These are phyloP conservation scores for Lithocarpus polystachyus DNA, from an alignment of 306 rosid genomes.

Conservation along the genomic window DNA sequence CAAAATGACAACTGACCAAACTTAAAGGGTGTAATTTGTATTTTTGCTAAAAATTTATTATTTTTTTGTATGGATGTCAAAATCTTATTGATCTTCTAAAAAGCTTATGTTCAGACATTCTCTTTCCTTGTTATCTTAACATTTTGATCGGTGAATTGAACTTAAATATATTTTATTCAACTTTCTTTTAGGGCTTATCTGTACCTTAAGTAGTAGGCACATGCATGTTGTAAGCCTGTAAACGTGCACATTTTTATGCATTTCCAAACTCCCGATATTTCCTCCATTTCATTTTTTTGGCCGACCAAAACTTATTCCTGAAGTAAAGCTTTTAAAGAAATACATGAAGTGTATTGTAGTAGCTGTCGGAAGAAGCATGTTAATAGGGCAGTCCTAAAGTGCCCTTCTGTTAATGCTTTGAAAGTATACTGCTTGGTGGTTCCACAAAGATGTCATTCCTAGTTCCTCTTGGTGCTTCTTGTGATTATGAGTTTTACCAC, in stretches of 20 bases:
- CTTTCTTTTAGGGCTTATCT: neutral
- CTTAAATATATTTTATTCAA: neutral
- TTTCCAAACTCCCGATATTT: neutral
- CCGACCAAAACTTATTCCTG: neutral
- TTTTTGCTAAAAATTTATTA: no score
- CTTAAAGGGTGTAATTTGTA: no score
- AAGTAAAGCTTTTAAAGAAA: neutral
- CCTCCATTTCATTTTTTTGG: neutral
- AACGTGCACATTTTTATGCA: neutral
- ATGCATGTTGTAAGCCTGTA: neutral
- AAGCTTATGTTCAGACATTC: neutral
- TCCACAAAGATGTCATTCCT: conserved; percentile 25
- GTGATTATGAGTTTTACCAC: conserved; percentile 31
- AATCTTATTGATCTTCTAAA: neutral
- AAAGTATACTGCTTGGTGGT: neutral
- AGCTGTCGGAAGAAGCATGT: neutral
- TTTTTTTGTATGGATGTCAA: neutral
- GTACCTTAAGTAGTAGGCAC: neutral
- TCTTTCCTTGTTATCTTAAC: neutral
- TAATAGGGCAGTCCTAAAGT: neutral
- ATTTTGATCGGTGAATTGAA: neutral
- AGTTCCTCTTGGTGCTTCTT: conserved; percentile 25
- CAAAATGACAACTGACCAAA: no score
- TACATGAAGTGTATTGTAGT: neutral
- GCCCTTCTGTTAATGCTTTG: neutral